Evolutionary conservation across 306 rosid genomes (phyloP).

Genomic region (Vigna hirtella): DNA sequence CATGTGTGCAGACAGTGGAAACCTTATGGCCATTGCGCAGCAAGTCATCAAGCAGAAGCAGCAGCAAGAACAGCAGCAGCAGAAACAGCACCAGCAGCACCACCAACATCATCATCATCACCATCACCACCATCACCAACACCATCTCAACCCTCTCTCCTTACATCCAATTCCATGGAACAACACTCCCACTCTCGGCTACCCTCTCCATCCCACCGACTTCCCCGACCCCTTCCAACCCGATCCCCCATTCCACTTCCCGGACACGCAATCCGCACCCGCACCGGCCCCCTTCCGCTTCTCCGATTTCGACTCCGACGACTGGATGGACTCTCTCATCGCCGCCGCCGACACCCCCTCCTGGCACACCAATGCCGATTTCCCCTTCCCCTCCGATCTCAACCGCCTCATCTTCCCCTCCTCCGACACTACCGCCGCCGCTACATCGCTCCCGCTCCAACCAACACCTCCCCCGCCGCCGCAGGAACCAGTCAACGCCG

Average conservation of each 20-base stretch:
- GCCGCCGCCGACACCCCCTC: slow-evolving; percentile 74
- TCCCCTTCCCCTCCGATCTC: slow-evolving; percentile 59
- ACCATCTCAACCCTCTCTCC: slow-evolving; percentile 52
- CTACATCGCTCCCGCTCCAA: slow-evolving; percentile 26
- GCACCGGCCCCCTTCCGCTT: slow-evolving; percentile 52
- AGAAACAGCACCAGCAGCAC: slow-evolving; percentile 51
- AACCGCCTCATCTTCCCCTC: slow-evolving; percentile 66
- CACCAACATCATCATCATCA: slow-evolving; percentile 25
- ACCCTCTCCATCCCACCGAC: slow-evolving; percentile 57
- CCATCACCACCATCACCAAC: slow-evolving; percentile 33
- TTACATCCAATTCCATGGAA: slow-evolving; percentile 70
- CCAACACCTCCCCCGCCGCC: slow-evolving; percentile 38
- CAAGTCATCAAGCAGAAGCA: slow-evolving; percentile 94
- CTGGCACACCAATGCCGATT: slow-evolving; percentile 64
- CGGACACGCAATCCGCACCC: slow-evolving; percentile 49
- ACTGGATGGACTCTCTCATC: slow-evolving; percentile 94
- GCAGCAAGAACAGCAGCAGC: slow-evolving; percentile 81
- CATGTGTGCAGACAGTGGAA: slow-evolving; percentile 94
- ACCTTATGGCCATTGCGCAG: slow-evolving; percentile 98
- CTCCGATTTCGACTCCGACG: slow-evolving; percentile 88
- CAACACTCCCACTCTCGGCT: slow-evolving; percentile 58
- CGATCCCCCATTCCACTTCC: slow-evolving; percentile 55
- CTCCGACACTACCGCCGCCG: background rate
- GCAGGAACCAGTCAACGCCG: background rate
- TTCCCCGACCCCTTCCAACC: slow-evolving; percentile 84